Percentiles rank a stretch among this genome's conserved stretches.
phyloP scores from a whole-genome alignment of 306 rosid species.

The Trifolium dubium region DNA sequence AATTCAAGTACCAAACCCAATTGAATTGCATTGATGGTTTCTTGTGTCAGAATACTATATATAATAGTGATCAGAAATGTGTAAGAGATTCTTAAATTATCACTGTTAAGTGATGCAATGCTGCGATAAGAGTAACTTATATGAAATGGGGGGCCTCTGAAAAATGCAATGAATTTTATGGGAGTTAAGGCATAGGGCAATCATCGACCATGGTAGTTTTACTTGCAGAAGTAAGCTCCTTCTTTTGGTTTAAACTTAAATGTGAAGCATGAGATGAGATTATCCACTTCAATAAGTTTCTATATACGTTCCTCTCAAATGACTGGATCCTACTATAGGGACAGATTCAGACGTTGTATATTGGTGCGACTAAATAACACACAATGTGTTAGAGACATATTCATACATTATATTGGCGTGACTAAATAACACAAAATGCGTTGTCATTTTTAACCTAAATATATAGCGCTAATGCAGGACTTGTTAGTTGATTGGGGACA shows the following conservation, averaged over 20 bases:
- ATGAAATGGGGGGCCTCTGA: slow-evolving; percentile 2
- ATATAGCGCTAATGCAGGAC: no score
- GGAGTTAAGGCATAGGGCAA: neutral
- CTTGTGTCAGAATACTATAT: slow-evolving; percentile 11
- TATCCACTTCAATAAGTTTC: neutral
- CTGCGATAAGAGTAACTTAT: neutral
- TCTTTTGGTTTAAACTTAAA: slow-evolving; percentile 1
- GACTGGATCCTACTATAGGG: no score
- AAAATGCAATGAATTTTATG: slow-evolving; percentile 14
- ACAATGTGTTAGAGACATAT: no score
- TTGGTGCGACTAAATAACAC: no score
- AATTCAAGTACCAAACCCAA: neutral
- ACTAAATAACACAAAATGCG: no score
- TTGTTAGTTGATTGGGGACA: no score
- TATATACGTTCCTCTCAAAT: no score
- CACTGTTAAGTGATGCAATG: slow-evolving; percentile 36
- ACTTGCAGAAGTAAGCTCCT: neutral
- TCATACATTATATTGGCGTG: no score
- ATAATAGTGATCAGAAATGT: neutral
- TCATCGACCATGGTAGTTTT: neutral
- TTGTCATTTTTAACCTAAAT: no score
- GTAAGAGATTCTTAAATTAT: slow-evolving; percentile 15
- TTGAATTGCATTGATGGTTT: slow-evolving; percentile 39
- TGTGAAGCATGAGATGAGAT: neutral
- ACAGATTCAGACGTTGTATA: no score